Evolutionary conservation across 1,139 yeast genomes (phyloP), one percentile per base, ranked within the genome.

Genomic region (Geotrichum histeridarum): DNA sequence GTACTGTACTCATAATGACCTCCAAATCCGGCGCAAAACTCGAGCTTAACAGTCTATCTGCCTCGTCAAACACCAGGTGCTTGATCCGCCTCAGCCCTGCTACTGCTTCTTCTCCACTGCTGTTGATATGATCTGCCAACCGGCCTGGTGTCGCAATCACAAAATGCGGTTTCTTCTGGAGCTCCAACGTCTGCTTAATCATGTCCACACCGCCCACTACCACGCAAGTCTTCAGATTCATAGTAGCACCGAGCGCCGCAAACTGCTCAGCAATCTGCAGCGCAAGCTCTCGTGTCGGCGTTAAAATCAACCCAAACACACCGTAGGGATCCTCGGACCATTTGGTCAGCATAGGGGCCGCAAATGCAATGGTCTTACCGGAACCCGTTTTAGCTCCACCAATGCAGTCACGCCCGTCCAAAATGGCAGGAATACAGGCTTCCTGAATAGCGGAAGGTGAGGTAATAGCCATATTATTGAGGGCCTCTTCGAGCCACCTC

Each of bases 311-410:
- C 5, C 98, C 99, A 71, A 78, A 94, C 49, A 93, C 85, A 1
- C 98, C 99, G 69, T 79, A 80, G 0, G 99, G 99, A 65, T 94
- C 99, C 62, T 83, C 86, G 0, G 97, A 86, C 97, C 99, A 93
- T 64, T 84, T 79, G 1, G 95, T 83, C 54, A 93, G 74, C 90
- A 93, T 93, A 1, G 99, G 99, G 27, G 91, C 94, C 0, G 95
- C 98, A 77, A 93, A 93, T 0, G 99, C 96, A 36, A 94, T 84
- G 2, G 99, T 93, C 68, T 93, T 93, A 79, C 99, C 99, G 35
- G 95, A 85, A 72, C 99, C 99, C 0, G 99, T 93, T 70, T 87
- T 87, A 44, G 99, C 99, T 39, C 99, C 99, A 51, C 99, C 99
- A 50, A 93, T 93, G 69, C 97, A 91, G 69, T 91, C 96, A 62